Evolutionary conservation across 2,329 filamentous ascomycete genomes (phyloP), one percentile per base, ranked within the genome.

Genomic region (Colletotrichum horii): DNA sequence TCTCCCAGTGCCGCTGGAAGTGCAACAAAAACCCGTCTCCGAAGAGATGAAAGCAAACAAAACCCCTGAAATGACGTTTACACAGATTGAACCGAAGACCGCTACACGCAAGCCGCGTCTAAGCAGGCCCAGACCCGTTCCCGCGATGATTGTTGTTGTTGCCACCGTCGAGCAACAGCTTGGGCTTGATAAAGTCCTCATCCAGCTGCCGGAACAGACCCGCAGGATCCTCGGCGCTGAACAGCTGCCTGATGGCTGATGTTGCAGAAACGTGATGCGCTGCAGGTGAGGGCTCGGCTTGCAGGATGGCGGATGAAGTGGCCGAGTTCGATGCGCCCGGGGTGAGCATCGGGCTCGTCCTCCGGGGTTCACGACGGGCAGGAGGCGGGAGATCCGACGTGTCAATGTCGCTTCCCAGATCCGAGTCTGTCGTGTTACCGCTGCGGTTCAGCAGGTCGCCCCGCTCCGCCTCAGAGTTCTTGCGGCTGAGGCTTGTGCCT

Each of bases 131-230:
- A 14, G 74, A 62, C 19, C 76, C 76, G 9, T 70, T 76, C 7
- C 69, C 76, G 14, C 74, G 66, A 24, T 64, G 28, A 30, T 72
- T 64, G 32, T 68, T 65, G 58, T 56, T 60, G 28, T 55, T 75
- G 48, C 88, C 88, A 61, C 93, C 94, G 85, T 98, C 96, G 24
- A 98, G 89, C 78, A 98, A 85, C 71, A 98, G 86, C 82, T 93
- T 95, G 22, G 96, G 96, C 88, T 98, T 98, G 84, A 98, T 96
- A 83, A 96, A 98, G 76, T 96, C 95, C 84, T 99, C 97, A 83
- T 99, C 97, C 76, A 99, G 87, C 85, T 98, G 96, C 79, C 93
- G 93, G 84, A 99, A 98, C 86, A 97, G 92, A 61, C 94, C 95
- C 12, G 95, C 94, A 60, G 97, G 96, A 83, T 99, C 97, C 66